Evolutionary conservation across 805 yeast genomes (phyloP), one percentile per base, ranked within the genome.

Genomic region (Vanderwaltozyma tropicalis): DNA sequence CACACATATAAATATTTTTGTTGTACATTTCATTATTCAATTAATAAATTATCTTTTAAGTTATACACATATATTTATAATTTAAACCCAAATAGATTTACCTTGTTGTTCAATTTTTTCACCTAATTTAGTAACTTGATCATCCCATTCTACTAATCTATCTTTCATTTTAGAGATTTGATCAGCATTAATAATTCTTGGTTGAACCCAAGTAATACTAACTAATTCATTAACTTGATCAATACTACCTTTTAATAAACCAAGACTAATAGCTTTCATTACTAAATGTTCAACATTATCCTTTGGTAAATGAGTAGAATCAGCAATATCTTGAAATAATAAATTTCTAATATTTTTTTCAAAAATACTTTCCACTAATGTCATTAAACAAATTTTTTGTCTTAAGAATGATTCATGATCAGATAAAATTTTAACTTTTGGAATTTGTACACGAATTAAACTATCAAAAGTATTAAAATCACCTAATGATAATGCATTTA

Each of bases 151-250:
- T 20, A 68, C 68, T 54, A 92, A 71, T 50, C 83, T 81, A 37
- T 70, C 68, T 46, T 77, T 76, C 82, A 92, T 85, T 31, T 70
- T 69, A 40, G 69, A 72, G 41, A 89, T 81, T 67, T 92, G 98
- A 31, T 74, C 74, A 45, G 68, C 69, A 53, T 85, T 85, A 71
- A 92, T 80, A 39, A 87, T 84, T 53, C 97, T 73, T 41, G 98
- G 97, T 68, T 92, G 97, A 44, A 89, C 80, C 98, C 98, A 92
- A 20, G 82, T 77, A 34, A 92, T 78, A 25, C 80, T 77, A 40
- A 92, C 82, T 12, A 80, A 66, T 58, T 80, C 75, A 35, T 75
- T 74, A 31, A 87, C 84, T 64, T 92, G 94, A 58, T 92, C 94
- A 49, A 92, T 89, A 36, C 74, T 69, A n/a, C 98, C 98, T 59